phyloP scores from a whole-genome alignment of 768 basidiomycete genomes.

The Pleurotus pulmonarius region DNA sequence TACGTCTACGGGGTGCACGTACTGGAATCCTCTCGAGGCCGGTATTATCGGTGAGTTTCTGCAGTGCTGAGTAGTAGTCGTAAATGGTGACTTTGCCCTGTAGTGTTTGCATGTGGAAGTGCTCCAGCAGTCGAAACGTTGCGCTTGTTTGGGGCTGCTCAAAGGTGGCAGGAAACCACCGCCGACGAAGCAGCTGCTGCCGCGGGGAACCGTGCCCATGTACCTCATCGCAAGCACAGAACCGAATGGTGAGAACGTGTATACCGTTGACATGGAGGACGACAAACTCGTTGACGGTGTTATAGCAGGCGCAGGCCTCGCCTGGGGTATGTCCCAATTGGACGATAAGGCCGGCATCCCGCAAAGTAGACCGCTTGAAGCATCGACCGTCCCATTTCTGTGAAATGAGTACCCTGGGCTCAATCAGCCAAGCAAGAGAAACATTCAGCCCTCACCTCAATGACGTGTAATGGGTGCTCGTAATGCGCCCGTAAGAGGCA shows the following conservation, averaged over 20 bases:
- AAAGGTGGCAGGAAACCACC: conserved; percentile 11
- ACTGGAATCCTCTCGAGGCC: background rate
- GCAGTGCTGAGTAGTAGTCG: conserved; percentile 12
- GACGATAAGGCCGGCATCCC: conserved; percentile 15
- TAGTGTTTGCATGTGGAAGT: conserved; percentile 13
- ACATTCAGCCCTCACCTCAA: background rate
- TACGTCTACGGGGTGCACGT: background rate
- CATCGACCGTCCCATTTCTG: conserved; percentile 6
- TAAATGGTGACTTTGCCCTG: conserved; percentile 11
- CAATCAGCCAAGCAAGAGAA: background rate
- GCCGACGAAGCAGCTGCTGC: conserved; percentile 9
- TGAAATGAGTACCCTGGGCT: background rate
- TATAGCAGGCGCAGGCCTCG: background rate
- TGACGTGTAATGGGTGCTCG: background rate
- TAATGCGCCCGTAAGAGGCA: background rate
- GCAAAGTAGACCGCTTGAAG: conserved; percentile 1
- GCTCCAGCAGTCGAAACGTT: conserved; percentile 8
- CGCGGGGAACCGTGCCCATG: background rate
- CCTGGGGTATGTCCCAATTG: conserved; percentile 9
- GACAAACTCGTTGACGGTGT: conserved; percentile 18
- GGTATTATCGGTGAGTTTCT: conserved; percentile 8
- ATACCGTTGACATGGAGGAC: conserved; percentile 27
- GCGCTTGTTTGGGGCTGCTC: conserved; percentile 9
- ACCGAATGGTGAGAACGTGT: conserved; percentile 24
- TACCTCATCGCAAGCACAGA: conserved; percentile 23